These are phyloP conservation scores for Cladobotryum protrusum DNA, from an alignment of 2,329 filamentous ascomycete species.

Conservation along the genomic window DNA sequence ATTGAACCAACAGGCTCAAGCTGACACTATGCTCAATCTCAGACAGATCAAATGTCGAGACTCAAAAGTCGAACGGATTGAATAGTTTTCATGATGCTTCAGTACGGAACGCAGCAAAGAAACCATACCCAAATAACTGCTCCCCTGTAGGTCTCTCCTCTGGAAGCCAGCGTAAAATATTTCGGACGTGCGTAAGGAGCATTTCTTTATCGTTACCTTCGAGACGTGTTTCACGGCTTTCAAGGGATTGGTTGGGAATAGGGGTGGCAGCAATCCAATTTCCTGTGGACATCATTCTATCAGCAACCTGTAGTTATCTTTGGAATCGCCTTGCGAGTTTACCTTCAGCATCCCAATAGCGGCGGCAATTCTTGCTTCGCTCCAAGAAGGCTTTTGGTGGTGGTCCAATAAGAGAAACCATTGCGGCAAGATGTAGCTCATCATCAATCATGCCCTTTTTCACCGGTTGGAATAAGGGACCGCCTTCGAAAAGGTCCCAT, in stretches of 20 bases:
- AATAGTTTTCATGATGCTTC: too few species aligned
- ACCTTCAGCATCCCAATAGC: constrained; percentile 20
- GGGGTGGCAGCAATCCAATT: constrained; percentile 22
- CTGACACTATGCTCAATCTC: too few species aligned
- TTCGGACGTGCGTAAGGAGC: constrained; percentile 16
- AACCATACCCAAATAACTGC: constrained; percentile 18
- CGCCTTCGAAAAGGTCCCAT: too few species aligned
- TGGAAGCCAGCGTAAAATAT: constrained; percentile 20
- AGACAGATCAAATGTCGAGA: too few species aligned
- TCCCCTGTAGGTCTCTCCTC: constrained; percentile 20
- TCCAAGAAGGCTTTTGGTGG: constrained; percentile 29
- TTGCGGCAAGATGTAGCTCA: constrained; percentile 27
- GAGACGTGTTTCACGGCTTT: constrained; percentile 17
- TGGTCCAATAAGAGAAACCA: constrained; percentile 32
- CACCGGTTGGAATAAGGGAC: too few species aligned
- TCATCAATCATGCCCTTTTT: constrained; percentile 7
- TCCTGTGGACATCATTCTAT: constrained; percentile 6
- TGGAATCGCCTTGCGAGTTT: not conserved
- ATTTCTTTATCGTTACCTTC: constrained; percentile 19
- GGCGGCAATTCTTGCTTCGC: constrained; percentile 14
- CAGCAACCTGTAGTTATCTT: too few species aligned
- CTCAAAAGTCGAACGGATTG: too few species aligned
- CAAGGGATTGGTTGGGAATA: constrained; percentile 21
- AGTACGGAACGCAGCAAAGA: not conserved
- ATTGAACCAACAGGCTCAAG: too few species aligned